These are phyloP conservation scores for Papiliotrema nemorosa DNA, from an alignment of 1,284 basidiomycete species.

Conservation along the genomic window DNA sequence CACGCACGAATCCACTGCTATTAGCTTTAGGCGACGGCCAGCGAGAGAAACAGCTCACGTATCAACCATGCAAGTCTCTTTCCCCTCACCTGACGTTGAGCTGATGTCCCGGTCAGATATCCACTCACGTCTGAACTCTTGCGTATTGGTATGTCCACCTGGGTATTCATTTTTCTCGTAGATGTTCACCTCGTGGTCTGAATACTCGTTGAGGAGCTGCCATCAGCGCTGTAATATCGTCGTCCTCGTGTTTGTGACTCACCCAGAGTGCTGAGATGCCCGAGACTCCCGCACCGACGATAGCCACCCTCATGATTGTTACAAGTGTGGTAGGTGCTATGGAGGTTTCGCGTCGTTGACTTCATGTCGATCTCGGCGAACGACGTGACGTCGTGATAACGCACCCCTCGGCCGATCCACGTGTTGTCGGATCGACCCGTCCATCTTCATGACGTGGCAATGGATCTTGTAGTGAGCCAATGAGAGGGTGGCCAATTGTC, in stretches of 20 bases:
- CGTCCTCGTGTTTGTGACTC: conserved; percentile 31
- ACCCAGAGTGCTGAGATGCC: conserved; percentile 76
- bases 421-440: too few species aligned
- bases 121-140: conserved; percentile 54
- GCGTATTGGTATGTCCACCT: conserved; percentile 78
- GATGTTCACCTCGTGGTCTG: conserved; percentile 72
- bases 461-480: too few species aligned
- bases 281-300: conserved; percentile 78
- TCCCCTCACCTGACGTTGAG: conserved; percentile 44
- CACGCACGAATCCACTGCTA: conserved; percentile 46
- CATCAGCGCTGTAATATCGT: too few species aligned
- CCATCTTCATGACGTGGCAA: too few species aligned
- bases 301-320: conserved; percentile 56
- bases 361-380: too few species aligned
- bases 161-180: conserved; percentile 67
- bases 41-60: conserved; percentile 52
- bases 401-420: too few species aligned
- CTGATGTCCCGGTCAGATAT: neutral
- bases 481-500: too few species aligned
- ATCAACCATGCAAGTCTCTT: conserved; percentile 60
- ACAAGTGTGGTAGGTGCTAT: neutral
- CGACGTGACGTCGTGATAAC: too few species aligned
- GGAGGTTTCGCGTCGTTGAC: too few species aligned
- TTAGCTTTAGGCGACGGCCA: neutral
- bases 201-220: conserved; percentile 69